Percentiles rank a stretch among this genome's conserved stretches.
These are phyloP conservation scores for Alternaria solani DNA, from an alignment of 2,329 filamentous ascomycete genomes.

Conservation along the genomic window DNA sequence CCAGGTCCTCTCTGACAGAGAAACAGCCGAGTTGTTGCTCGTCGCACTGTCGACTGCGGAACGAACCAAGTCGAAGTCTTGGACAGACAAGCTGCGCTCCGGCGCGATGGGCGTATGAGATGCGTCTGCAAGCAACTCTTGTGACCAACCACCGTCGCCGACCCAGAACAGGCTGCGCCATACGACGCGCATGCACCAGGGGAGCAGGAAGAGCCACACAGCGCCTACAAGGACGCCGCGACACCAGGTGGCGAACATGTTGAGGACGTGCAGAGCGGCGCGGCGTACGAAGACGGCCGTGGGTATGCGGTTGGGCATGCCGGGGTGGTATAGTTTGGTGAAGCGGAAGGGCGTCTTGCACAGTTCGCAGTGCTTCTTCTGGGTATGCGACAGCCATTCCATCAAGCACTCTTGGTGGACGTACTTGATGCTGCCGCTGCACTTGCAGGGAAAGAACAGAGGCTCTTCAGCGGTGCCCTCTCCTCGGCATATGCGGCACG, in stretches of 20 bases:
- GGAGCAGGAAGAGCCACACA: constrained; percentile 89
- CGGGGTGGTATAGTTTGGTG: constrained; percentile 93
- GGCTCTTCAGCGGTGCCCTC: constrained; percentile 84
- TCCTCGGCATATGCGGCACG: constrained; percentile 96
- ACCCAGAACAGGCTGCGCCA: constrained; percentile 97
- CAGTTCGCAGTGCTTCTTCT: constrained; percentile 99
- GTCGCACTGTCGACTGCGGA: constrained; percentile 30
- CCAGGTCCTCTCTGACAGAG: constrained; percentile 38
- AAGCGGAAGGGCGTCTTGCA: constrained; percentile 99
- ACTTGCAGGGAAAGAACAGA: constrained; percentile 98
- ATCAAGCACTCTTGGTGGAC: constrained; percentile 98
- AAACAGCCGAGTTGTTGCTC: constrained; percentile 27
- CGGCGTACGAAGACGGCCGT: constrained; percentile 81
- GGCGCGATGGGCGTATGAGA: constrained; percentile 9
- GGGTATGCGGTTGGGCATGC: constrained; percentile 89
- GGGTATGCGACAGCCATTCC: constrained; percentile 98
- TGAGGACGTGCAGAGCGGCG: constrained; percentile 74
- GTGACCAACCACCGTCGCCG: constrained; percentile 76
- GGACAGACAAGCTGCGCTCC: constrained; percentile 6
- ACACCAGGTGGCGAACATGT: constrained; percentile 78
- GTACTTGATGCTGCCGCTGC: constrained; percentile 97
- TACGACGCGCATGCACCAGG: constrained; percentile 87
- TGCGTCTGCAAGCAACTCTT: constrained; percentile 47
- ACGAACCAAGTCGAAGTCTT: constrained; percentile 29
- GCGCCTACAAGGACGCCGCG: constrained; percentile 79